Evolutionary conservation across 805 yeast species (phyloP).

Genomic region (Schizosaccharomyces japonicus): DNA sequence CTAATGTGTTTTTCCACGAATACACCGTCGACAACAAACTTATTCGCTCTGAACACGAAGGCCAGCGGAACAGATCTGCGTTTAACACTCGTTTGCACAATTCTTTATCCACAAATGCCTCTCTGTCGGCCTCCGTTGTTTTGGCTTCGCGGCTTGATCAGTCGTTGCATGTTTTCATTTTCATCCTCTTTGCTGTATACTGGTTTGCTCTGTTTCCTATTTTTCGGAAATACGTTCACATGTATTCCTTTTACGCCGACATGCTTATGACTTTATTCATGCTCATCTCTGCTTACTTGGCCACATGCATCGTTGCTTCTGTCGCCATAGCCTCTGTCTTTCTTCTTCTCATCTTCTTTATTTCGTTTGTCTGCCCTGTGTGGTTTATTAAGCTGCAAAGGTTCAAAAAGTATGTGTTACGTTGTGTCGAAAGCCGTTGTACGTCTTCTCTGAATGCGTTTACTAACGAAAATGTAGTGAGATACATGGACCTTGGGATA

Average conservation of each 20-base stretch:
- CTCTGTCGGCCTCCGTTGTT: constrained; percentile 68
- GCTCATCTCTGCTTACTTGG: constrained; percentile 8
- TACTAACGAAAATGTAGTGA: constrained; percentile 19
- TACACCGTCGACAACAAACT: constrained; percentile 27
- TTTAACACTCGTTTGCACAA: background rate
- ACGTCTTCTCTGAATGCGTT: too few species aligned
- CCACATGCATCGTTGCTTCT: constrained; percentile 9
- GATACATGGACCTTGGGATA: constrained; percentile 83
- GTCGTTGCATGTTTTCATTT: constrained; percentile 58
- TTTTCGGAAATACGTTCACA: constrained; percentile 36
- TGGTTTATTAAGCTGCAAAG: constrained; percentile 49
- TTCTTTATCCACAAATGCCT: constrained; percentile 54
- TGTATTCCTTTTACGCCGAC: background rate
- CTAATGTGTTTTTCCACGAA: constrained; percentile 45
- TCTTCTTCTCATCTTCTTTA: constrained; percentile 4
- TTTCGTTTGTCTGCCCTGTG: constrained; percentile 34
- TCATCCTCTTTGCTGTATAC: constrained; percentile 50
- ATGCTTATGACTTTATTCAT: constrained; percentile 1
- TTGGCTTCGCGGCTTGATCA: constrained; percentile 66
- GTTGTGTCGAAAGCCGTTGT: too few species aligned
- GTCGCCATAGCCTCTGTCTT: constrained; percentile 10
- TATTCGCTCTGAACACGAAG: background rate
- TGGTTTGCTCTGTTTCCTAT: constrained; percentile 49
- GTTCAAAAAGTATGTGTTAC: constrained; percentile 29
- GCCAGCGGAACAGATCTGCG: background rate